These are phyloP conservation scores for Fagopyrum homotropicum DNA, from an alignment of 148 eudicot genomes.

Conservation along the genomic window DNA sequence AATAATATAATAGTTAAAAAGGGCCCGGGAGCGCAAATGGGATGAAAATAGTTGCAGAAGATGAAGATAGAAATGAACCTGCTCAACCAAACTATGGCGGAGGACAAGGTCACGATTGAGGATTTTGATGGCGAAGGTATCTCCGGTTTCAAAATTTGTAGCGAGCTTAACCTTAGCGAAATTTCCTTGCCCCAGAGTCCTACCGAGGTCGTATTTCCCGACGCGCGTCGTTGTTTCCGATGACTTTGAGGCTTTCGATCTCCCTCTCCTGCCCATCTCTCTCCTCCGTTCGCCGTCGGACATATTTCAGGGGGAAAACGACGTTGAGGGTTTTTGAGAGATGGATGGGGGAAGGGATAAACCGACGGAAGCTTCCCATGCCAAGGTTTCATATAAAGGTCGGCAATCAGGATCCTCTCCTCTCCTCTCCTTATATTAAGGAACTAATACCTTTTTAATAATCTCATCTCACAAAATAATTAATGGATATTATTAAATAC, in stretches of 20 bases:
- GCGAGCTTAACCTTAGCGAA: constrained; percentile 85
- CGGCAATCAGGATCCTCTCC: no score
- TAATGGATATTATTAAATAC: no score
- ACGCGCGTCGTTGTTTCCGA: constrained; percentile 46
- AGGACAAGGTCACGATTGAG: constrained; percentile 66
- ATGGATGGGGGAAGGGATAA: background rate
- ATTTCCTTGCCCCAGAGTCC: constrained; percentile 70
- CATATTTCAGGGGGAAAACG: background rate
- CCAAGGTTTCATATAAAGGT: no score
- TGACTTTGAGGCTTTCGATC: no score
- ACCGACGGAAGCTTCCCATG: no score
- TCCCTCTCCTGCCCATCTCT: no score
- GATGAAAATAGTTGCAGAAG: no score
- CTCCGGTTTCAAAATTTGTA: constrained; percentile 41
- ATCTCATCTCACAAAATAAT: no score
- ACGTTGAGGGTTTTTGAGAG: background rate
- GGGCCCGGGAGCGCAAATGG: background rate
- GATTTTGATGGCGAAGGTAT: constrained; percentile 61
- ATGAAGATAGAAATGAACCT: constrained; percentile 26
- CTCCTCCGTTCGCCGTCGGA: background rate
- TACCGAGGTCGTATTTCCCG: constrained; percentile 75
- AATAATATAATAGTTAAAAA: no score
- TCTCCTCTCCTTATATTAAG: no score
- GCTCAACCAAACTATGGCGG: constrained; percentile 73
- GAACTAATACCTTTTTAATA: no score